Base-by-base conservation (phyloP, 352 stramenopile species). In the Pilasporangium apinafurcum region DNA sequence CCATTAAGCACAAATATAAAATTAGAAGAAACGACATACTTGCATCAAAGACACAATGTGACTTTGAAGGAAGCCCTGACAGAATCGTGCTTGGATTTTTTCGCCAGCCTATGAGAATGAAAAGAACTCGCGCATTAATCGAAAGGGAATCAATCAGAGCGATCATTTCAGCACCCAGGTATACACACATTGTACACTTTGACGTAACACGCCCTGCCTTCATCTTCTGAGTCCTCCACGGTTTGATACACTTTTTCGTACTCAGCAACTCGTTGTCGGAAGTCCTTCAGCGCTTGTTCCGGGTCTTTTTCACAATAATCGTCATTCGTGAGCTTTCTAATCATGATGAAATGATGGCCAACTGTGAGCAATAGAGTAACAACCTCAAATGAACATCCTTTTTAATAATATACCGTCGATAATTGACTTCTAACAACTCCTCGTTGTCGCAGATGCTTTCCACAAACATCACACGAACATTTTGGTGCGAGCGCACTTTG, bases 381-480 rank as follows among this genome's bases (percentile, higher is more conserved):
- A 18, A 24, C 7, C 31, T 48, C 43, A 51, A 33, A 31, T 53
- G 24, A 28, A 33, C 21, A 53, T 24, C 8, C n/a, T 25, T 35
- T 50, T 48, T 50, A 59, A 35, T 30, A 44, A 44, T 49, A 62
- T 48, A 88, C 78, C 79, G 55, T 37, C 65, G 64, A 51, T 95
- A 97, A 71, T 98, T 98, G 44, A 81, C 85, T 44, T 95, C 67
- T 8, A 98, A 64, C 12, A 98, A 58, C 55, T 95, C 69, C 31
- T 80, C 52, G 56, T 97, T 93, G 62, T 98, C 91, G 56, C 93
- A 98, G 57, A 98, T 96, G 55, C 78, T 95, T 60, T 98, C 93
- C 0, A 98, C 85, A 60, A 98, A 97, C 55, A 98, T 86, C 39
- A 97, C 83, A 36, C 91, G 74, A 36, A 84, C 64, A 50, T 86